Evolutionary conservation across 805 yeast genomes (phyloP).

Genomic region (Ogataea glucozyma): DNA sequence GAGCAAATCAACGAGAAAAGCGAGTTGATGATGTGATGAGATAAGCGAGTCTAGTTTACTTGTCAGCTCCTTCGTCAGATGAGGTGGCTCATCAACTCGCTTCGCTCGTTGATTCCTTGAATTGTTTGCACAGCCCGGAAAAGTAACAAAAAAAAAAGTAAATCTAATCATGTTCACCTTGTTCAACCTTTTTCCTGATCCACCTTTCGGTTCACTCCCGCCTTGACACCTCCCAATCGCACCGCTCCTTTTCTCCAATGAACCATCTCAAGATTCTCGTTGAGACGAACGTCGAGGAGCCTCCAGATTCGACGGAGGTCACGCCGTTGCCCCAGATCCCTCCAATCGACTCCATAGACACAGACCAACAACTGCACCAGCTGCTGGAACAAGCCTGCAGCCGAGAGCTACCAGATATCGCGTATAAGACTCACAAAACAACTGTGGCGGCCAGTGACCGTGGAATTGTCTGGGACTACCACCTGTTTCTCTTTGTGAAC

Average conservation of each 20-base stretch:
- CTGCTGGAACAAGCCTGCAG: background rate
- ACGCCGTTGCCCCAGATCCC: too few species aligned
- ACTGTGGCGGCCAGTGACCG: background rate
- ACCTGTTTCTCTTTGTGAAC: slow-evolving; percentile 8
- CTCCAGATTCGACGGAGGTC: background rate
- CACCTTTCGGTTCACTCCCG: too few species aligned
- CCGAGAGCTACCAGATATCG: background rate
- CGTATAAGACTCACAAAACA: background rate
- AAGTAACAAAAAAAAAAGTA: too few species aligned
- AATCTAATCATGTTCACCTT: too few species aligned
- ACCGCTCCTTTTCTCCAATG: background rate
- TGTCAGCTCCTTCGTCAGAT: too few species aligned
- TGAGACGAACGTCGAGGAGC: background rate
- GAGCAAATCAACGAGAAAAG: too few species aligned
- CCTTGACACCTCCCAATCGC: too few species aligned
- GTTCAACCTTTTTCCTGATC: too few species aligned
- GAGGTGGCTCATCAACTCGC: too few species aligned
- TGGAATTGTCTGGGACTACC: slow-evolving; percentile 6
- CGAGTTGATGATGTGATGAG: too few species aligned
- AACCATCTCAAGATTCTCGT: background rate
- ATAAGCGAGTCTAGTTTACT: too few species aligned
- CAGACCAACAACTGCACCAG: background rate
- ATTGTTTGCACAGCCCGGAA: background rate
- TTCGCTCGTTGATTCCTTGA: too few species aligned
- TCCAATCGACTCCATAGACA: background rate